Evolutionary conservation across 1,284 basidiomycete species (phyloP).

Genomic region (Phaffia rhodozyma): DNA sequence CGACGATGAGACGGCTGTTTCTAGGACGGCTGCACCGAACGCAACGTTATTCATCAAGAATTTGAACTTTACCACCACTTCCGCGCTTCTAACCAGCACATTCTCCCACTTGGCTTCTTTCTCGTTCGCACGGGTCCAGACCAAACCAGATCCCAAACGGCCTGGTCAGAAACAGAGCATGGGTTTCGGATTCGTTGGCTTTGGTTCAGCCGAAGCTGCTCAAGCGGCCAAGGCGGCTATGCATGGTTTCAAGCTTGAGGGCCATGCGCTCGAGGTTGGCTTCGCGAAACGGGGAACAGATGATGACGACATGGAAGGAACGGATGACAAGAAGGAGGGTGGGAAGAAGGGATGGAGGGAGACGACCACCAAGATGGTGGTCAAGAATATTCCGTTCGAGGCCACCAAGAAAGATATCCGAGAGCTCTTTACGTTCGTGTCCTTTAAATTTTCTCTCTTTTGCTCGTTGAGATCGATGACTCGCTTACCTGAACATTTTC

Average conservation of each 20-base stretch:
- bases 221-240: slow-evolving; percentile 63
- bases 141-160: slow-evolving; percentile 71
- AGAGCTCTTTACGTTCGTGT: slow-evolving; percentile 65
- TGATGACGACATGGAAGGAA: slow-evolving; percentile 39
- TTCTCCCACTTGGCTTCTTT: slow-evolving; percentile 73
- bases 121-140: slow-evolving; percentile 80
- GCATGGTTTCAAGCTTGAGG: slow-evolving; percentile 74
- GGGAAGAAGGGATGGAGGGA: slow-evolving; percentile 39
- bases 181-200: slow-evolving; percentile 95
- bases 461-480: slow-evolving; percentile 2
- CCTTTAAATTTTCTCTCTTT: slow-evolving; percentile 17
- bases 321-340: slow-evolving; percentile 29
- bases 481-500: not conserved
- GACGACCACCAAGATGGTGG: slow-evolving; percentile 75
- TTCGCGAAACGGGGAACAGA: slow-evolving; percentile 78
- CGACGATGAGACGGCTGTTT: slow-evolving; percentile 27
- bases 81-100: slow-evolving; percentile 54
- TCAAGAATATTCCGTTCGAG: slow-evolving; percentile 97
- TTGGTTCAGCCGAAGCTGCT: slow-evolving; percentile 62
- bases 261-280: slow-evolving; percentile 68
- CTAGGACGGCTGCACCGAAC: not conserved
- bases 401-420: slow-evolving; percentile 84
- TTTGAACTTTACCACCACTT: slow-evolving; percentile 76
- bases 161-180: slow-evolving; percentile 55
- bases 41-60: slow-evolving; percentile 93